Conservation (phyloP, 257 asterid species). For the Solanum sejunctum region DNA sequence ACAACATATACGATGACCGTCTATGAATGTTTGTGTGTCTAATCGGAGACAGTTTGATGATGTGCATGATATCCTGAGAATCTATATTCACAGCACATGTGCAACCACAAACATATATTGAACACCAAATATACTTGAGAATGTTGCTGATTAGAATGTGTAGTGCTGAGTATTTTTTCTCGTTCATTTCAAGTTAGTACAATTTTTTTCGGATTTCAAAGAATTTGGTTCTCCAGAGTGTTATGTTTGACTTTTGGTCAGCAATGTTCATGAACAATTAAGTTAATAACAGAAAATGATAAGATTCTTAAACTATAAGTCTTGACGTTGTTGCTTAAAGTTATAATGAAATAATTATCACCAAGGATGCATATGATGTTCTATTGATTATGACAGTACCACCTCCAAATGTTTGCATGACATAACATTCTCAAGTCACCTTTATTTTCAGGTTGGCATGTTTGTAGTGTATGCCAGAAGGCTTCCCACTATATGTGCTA, state of each 20-base stretch:
- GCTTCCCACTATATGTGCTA: constrained; percentile 72
- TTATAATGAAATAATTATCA: background rate
- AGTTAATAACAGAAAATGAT: background rate
- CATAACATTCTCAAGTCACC: background rate
- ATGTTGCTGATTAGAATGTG: background rate
- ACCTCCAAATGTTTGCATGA: background rate
- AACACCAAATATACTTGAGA: background rate
- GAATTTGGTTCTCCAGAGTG: background rate
- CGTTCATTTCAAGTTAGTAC: background rate
- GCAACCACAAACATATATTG: background rate
- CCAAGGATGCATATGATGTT: background rate
- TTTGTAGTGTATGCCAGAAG: constrained; percentile 81
- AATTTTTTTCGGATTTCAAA: background rate
- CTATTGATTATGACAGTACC: background rate
- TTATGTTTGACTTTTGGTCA: background rate
- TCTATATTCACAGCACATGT: background rate
- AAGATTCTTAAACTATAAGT: background rate
- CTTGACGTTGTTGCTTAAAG: background rate
- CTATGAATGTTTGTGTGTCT: background rate
- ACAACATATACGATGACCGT: background rate
- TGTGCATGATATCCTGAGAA: background rate
- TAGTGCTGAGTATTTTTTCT: background rate
- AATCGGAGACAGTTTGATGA: background rate
- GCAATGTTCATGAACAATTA: background rate
- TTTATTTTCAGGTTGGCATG: constrained; percentile 92